Evolutionary conservation across 1,139 yeast species (phyloP).

Genomic region (Pichia sp.): DNA sequence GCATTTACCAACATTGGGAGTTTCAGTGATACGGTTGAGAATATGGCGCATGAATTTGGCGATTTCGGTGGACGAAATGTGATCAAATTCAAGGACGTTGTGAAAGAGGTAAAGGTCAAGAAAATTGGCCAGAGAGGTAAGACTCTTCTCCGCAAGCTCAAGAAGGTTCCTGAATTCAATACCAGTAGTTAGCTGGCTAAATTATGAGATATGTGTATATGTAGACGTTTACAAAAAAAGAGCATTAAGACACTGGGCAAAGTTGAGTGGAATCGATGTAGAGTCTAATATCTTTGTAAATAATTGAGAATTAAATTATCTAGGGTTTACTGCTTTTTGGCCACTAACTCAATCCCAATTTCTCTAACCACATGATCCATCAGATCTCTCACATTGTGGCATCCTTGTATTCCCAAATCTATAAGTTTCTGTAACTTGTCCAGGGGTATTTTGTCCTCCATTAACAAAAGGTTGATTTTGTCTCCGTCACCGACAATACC

Average conservation of each 20-base stretch:
- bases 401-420: conserved; percentile 87
- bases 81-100: conserved; percentile 4
- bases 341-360: conserved; percentile 29
- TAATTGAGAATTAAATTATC: neutral
- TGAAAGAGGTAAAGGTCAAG: conserved; percentile 12
- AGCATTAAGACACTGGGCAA: neutral
- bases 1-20: conserved; percentile 7
- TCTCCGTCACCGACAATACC: conserved; percentile 79
- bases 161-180: conserved; percentile 10
- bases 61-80: conserved; percentile 11
- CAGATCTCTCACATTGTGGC: conserved; percentile 72
- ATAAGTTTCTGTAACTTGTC: conserved; percentile 74
- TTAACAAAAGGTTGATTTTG: conserved; percentile 64
- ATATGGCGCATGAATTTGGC: conserved; percentile 13
- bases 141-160: conserved; percentile 10
- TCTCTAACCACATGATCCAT: conserved; percentile 83
- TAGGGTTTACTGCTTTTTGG: conserved; percentile 23
- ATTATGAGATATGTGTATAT: neutral
- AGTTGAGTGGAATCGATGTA: too few species aligned
- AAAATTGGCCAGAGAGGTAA: conserved; percentile 14
- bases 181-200: neutral
- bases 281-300: too few species aligned
- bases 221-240: neutral
- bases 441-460: conserved; percentile 82
- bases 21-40: conserved; percentile 16